Base-by-base conservation (phyloP, 2,329 filamentous ascomycete species). In the Cadophora luteo-olivacea region DNA sequence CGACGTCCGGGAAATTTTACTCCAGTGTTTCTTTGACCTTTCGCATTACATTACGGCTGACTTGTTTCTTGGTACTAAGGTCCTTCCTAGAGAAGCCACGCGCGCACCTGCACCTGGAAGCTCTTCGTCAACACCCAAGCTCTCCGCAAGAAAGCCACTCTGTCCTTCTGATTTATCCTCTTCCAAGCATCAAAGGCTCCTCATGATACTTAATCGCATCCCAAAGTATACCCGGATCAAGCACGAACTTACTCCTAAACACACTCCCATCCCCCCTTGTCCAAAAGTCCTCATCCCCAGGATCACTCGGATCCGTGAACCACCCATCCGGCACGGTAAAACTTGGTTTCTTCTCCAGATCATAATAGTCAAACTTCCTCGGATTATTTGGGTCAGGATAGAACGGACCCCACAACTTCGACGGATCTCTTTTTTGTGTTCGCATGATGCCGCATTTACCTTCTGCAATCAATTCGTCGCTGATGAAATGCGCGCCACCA, bases 381-480 rank as follows among this genome's bases (percentile, higher is more conserved):
- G 45, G 24, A 8, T 41, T 36, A 14, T 29, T n/a, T 9, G 64
- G 54, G 24, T 63, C 65, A 3, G 36, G 32, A 60, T 68, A 70
- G 33, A 67, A 70, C 11, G 69, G 66, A 1, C 69, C 69, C 54
- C 49, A 64, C n/a, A 11, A n/a, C 22, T 45, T 25, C 33, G 3
- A 2, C 14, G 41, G 48, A n/a, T 58, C 55, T 19, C 14, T 19
- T 14, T 29, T 0, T 16, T 54, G 14, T 3, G 22, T 32, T 11
- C 22, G 24, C 49, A 69, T 29, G 2, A 70, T 54, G 0, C 73
- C 72, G 4, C 73, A 71, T 45, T 69, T 72, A 1, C 72, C 72
- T 63, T 75, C 70, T 5, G 69, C 70, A 2, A 75, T 11, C 1
- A 75, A 54, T 4, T 66, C 65, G 45, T 75, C 72, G 2, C 69